Conservation (phyloP, 495 filamentous ascomycete genomes). For the Aspergillus diversus region DNA sequence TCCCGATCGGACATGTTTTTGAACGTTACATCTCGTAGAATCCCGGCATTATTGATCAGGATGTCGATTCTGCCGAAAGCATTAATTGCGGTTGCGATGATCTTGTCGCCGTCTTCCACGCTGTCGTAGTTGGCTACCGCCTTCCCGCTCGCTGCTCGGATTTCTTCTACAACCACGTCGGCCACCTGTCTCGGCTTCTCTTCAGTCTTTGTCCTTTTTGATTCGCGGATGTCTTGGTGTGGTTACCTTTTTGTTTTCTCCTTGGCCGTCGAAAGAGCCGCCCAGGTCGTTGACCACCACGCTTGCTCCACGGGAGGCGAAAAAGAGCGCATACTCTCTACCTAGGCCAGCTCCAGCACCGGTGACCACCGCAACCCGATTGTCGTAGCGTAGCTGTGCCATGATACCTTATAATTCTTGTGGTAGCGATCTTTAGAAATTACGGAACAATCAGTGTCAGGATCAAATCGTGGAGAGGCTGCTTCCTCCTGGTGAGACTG, state of each 20-base stretch:
- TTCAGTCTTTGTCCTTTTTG: too few relatives aligned
- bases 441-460: too few relatives aligned
- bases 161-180: conserved; percentile 94
- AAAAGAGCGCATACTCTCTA: conserved; percentile 90
- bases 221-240: conserved; percentile 6
- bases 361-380: conserved; percentile 95
- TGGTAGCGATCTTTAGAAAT: too few relatives aligned
- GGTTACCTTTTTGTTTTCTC: conserved; percentile 78
- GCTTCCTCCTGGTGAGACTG: too few relatives aligned
- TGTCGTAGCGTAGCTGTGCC: conserved; percentile 88
- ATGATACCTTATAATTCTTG: conserved; percentile 47
- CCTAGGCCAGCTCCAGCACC: conserved; percentile 95
- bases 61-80: conserved; percentile 91
- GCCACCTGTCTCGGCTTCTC: conserved; percentile 66
- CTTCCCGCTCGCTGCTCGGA: conserved; percentile 88
- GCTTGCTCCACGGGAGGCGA: conserved; percentile 88
- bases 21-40: conserved; percentile 94
- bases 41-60: conserved; percentile 97
- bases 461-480: too few relatives aligned
- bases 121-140: conserved; percentile 98
- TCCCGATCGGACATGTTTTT: conserved; percentile 98
- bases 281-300: conserved; percentile 98
- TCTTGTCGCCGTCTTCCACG: conserved; percentile 90
- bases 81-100: conserved; percentile 95
- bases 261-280: conserved; percentile 92